Evolutionary conservation across 2,329 filamentous ascomycete genomes (phyloP).

Genomic region (Cadophora malorum): DNA sequence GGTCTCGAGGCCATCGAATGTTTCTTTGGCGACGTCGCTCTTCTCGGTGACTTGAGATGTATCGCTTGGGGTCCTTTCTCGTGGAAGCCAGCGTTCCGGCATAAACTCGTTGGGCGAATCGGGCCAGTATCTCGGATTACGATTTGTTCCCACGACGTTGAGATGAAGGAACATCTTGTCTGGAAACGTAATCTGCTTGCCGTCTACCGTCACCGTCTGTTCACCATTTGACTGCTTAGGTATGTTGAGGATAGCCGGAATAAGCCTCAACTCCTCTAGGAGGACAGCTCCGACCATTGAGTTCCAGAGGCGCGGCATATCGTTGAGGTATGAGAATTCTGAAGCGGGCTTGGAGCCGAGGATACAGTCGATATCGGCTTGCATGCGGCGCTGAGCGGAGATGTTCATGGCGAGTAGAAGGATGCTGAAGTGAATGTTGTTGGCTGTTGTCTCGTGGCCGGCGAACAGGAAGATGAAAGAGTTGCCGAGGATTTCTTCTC

Average conservation of each 20-base stretch:
- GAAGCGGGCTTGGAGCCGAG: constrained; percentile 34
- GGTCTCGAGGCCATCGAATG: constrained; percentile 17
- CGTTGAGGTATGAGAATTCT: constrained; percentile 34
- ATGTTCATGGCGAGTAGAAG: constrained; percentile 40
- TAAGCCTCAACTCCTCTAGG: constrained; percentile 61
- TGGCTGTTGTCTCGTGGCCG: constrained; percentile 46
- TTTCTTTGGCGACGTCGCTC: neutral
- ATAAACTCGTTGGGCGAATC: constrained; percentile 50
- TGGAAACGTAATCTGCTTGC: constrained; percentile 29
- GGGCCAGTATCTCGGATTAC: constrained; percentile 64
- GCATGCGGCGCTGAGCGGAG: constrained; percentile 33
- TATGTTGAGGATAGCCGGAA: constrained; percentile 60
- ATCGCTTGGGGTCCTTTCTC: constrained; percentile 46
- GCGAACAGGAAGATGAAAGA: constrained; percentile 45
- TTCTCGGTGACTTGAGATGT: neutral
- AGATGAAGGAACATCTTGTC: constrained; percentile 52
- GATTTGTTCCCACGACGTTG: constrained; percentile 52
- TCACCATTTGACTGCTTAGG: constrained; percentile 52
- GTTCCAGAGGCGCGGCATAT: constrained; percentile 40
- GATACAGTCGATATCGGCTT: constrained; percentile 41
- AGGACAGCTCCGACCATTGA: constrained; percentile 38
- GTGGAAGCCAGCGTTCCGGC: constrained; percentile 60
- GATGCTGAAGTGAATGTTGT: constrained; percentile 42
- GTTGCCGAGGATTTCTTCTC: constrained; percentile 44
- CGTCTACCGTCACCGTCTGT: constrained; percentile 32